These are phyloP conservation scores for Arabidopsis hybrid DNA, from an alignment of 441 rosid species.

Conservation along the genomic window DNA sequence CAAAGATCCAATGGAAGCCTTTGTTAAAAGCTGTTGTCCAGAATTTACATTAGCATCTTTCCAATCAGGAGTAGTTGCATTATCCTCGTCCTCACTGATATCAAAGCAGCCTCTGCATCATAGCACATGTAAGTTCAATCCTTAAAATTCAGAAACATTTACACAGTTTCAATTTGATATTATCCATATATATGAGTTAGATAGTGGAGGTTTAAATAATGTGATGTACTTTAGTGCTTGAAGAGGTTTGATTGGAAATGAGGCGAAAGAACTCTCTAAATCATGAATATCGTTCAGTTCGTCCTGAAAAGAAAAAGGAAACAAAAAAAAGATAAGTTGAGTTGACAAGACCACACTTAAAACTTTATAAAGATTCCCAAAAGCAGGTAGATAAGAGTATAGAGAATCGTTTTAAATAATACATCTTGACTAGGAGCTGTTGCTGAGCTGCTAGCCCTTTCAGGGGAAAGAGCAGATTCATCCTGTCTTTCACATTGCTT, in stretches of 20 bases:
- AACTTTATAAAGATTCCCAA: conserved; percentile 20
- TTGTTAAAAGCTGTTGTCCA: conserved; percentile 53
- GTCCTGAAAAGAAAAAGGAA: conserved; percentile 62
- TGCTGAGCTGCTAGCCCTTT: conserved; percentile 56
- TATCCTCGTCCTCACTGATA: conserved; percentile 72
- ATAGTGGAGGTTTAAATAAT: conserved; percentile 22
- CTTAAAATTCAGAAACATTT: not conserved
- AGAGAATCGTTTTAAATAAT: conserved; percentile 40
- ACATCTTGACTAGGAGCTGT: conserved; percentile 70
- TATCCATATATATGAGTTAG: not conserved
- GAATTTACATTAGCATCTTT: conserved; percentile 53
- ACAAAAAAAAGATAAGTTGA: conserved; percentile 37
- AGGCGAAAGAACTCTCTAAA: conserved; percentile 77
- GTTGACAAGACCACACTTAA: conserved; percentile 1
- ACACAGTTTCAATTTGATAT: no score
- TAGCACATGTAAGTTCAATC: conserved; percentile 9
- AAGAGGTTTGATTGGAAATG: conserved; percentile 89
- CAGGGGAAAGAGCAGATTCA: conserved; percentile 55
- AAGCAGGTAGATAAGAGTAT: conserved; percentile 17
- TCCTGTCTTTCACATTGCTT: conserved; percentile 55
- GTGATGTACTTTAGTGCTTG: conserved; percentile 80
- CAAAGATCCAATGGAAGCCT: conserved; percentile 51
- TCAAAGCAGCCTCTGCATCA: conserved; percentile 92
- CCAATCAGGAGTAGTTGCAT: conserved; percentile 64
- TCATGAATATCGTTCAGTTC: conserved; percentile 67